These are phyloP conservation scores for Canavalia gladiata DNA, from an alignment of 306 rosid species.

Conservation along the genomic window DNA sequence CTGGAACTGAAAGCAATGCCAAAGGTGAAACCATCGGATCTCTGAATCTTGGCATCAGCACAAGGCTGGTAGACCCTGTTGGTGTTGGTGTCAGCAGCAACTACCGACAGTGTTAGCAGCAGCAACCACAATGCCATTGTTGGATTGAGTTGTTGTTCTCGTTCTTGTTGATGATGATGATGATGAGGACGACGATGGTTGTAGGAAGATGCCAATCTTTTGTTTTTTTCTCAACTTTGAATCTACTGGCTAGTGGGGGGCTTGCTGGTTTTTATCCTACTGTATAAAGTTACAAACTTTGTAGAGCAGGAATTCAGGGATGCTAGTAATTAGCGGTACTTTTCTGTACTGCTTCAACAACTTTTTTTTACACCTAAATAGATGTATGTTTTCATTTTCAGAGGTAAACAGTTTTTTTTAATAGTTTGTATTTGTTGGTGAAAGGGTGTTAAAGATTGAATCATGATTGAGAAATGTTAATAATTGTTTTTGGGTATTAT, in stretches of 20 bases:
- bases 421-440: too few relatives aligned
- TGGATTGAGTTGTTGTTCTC: background rate
- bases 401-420: too few relatives aligned
- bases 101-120: background rate
- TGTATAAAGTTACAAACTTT: background rate
- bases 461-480: too few relatives aligned
- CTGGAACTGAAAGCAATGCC: slow-evolving; percentile 72
- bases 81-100: slow-evolving; percentile 49
- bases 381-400: too few relatives aligned
- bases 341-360: too few relatives aligned
- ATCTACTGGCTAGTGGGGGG: slow-evolving; percentile 37
- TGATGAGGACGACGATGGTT: background rate
- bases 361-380: too few relatives aligned
- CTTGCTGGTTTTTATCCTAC: background rate
- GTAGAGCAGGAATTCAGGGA: background rate
- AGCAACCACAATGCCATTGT: slow-evolving; percentile 40
- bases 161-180: background rate
- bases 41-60: slow-evolving; percentile 72
- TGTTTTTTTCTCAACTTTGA: slow-evolving; percentile 17
- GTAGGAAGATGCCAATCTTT: slow-evolving; percentile 12
- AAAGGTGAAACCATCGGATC: slow-evolving; percentile 76
- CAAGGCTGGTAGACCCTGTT: slow-evolving; percentile 70
- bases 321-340: background rate
- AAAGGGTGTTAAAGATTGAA: too few relatives aligned
- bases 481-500: too few relatives aligned